These are phyloP conservation scores for Coniochaeta pulveracea DNA, from an alignment of 2,329 filamentous ascomycete genomes.

Conservation along the genomic window DNA sequence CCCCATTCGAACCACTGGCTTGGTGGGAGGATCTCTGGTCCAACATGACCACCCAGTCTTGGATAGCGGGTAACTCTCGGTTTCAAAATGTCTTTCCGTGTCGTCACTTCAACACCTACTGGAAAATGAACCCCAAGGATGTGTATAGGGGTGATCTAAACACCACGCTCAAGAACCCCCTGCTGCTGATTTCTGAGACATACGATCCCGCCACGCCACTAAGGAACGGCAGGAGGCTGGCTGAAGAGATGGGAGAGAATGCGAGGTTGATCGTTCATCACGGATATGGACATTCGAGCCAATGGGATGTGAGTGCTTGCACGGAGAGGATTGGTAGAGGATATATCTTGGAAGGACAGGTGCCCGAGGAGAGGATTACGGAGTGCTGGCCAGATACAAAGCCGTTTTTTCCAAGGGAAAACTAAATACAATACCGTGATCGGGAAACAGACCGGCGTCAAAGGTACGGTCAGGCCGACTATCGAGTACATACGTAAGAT, in stretches of 20 bases:
- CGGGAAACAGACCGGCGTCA: too few species aligned
- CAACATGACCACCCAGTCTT: slow-evolving; percentile 32
- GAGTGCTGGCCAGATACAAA: too few species aligned
- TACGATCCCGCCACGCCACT: slow-evolving; percentile 39
- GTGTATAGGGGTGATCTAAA: slow-evolving; percentile 34
- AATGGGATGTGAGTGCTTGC: slow-evolving; percentile 30
- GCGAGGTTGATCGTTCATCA: slow-evolving; percentile 36
- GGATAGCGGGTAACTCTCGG: slow-evolving; percentile 34
- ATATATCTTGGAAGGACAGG: slow-evolving; percentile 27
- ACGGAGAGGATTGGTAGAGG: slow-evolving; percentile 27
- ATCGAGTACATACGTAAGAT: too few species aligned
- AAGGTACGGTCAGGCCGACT: too few species aligned
- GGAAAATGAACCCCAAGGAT: slow-evolving; percentile 31
- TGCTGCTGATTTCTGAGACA: slow-evolving; percentile 35
- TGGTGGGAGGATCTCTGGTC: slow-evolving; percentile 35
- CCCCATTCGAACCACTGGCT: slow-evolving; percentile 22
- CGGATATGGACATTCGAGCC: slow-evolving; percentile 35
- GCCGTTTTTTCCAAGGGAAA: too few species aligned
- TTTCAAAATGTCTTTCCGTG: slow-evolving; percentile 33
- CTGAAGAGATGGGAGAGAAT: slow-evolving; percentile 33
- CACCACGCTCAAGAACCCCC: slow-evolving; percentile 27
- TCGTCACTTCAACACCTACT: slow-evolving; percentile 30
- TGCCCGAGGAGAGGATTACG: slow-evolving; percentile 28
- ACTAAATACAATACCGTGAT: too few species aligned
- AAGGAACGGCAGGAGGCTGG: slow-evolving; percentile 31